phyloP scores from a whole-genome alignment of 2,329 filamentous ascomycete species.

The Colletotrichum chlorophyti region DNA sequence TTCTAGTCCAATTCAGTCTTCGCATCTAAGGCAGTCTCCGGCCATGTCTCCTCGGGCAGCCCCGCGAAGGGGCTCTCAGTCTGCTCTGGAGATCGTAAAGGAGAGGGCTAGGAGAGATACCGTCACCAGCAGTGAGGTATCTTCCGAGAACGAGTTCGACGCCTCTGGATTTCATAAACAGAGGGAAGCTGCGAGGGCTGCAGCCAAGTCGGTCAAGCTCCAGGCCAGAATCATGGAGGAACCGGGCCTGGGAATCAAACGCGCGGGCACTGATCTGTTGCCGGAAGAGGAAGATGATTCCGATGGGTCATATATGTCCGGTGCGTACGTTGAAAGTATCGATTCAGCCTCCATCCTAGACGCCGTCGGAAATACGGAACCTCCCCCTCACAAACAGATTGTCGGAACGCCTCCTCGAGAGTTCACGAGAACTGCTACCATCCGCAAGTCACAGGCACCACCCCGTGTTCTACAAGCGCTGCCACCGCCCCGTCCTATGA shows the following conservation, averaged over 20 bases:
- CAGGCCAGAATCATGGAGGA: conserved; percentile 62
- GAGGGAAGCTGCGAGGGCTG: conserved; percentile 65
- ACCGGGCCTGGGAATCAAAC: conserved; percentile 47
- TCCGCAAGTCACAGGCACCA: conserved; percentile 65
- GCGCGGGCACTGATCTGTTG: conserved; percentile 57
- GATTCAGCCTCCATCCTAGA: conserved; percentile 77
- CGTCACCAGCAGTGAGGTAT: conserved; percentile 82
- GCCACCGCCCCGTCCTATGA: conserved; percentile 74
- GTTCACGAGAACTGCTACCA: conserved; percentile 67
- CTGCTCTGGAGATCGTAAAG: conserved; percentile 73
- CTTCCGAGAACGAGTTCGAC: conserved; percentile 82
- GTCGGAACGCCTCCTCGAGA: conserved; percentile 70
- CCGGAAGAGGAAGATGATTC: conserved; percentile 67
- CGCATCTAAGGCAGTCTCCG: conserved; percentile 63
- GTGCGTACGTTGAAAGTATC: conserved; percentile 70
- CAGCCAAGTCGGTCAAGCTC: conserved; percentile 59
- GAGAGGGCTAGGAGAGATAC: conserved; percentile 76
- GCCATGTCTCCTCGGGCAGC: conserved; percentile 54
- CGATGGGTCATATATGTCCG: conserved; percentile 68
- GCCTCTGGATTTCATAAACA: conserved; percentile 69
- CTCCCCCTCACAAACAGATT: conserved; percentile 60
- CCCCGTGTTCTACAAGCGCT: conserved; percentile 68
- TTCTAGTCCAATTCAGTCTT: conserved; percentile 82
- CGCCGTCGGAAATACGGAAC: conserved; percentile 65
- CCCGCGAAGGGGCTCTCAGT: conserved; percentile 72